These are phyloP conservation scores for Yamadazyma ubonensis DNA, from an alignment of 805 yeast species.

Conservation along the genomic window DNA sequence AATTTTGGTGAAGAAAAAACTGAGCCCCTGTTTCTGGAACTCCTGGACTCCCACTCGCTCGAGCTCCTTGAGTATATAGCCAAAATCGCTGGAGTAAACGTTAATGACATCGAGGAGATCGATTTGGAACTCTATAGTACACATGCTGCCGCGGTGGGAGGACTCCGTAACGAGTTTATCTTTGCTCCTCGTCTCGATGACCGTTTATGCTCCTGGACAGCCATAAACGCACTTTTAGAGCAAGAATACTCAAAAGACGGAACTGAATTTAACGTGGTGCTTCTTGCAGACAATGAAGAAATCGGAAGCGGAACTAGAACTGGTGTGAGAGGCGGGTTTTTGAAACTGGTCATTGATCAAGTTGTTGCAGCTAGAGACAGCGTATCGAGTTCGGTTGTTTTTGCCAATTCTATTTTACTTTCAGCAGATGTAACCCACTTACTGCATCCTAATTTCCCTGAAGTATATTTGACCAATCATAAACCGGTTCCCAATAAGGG, in stretches of 20 bases:
- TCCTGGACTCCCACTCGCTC: constrained; percentile 24
- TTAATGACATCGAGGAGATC: constrained; percentile 27
- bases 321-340: constrained; percentile 38
- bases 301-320: constrained; percentile 41
- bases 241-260: constrained; percentile 19
- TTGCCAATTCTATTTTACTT: constrained; percentile 33
- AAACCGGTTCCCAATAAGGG: constrained; percentile 41
- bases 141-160: constrained; percentile 38
- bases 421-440: constrained; percentile 47
- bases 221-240: constrained; percentile 33
- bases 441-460: constrained; percentile 39
- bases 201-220: constrained; percentile 40
- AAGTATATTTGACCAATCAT: constrained; percentile 31
- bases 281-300: constrained; percentile 42
- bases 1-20: not conserved
- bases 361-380: constrained; percentile 9
- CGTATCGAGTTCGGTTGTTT: constrained; percentile 19
- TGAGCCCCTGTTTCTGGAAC: not conserved
- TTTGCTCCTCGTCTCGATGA: constrained; percentile 43
- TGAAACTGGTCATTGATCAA: constrained; percentile 15
- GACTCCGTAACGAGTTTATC: constrained; percentile 35
- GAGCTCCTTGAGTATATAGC: constrained; percentile 33
- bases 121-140: constrained; percentile 40
- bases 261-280: constrained; percentile 31
- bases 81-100: constrained; percentile 19